These are phyloP conservation scores for Aechmea fasciata DNA, from an alignment of 176 grass and related monocot species.

Conservation along the genomic window DNA sequence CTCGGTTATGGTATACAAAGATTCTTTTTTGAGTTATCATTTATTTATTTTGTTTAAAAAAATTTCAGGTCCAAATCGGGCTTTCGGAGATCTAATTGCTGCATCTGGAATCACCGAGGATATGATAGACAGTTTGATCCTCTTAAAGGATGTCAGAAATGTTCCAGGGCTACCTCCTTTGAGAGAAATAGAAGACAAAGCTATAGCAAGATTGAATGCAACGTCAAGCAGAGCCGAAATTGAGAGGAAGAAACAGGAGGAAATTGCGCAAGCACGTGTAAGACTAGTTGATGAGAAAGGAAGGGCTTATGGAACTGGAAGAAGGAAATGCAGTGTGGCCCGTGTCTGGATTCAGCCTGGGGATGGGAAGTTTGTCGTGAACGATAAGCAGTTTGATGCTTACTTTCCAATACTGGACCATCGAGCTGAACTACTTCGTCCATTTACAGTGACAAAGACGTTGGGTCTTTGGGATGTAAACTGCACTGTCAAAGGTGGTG, in stretches of 20 bases:
- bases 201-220: constrained; percentile 52
- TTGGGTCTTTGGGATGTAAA: constrained; percentile 64
- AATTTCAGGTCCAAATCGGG: constrained; percentile 63
- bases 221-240: constrained; percentile 71
- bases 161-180: constrained; percentile 66
- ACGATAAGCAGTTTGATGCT: constrained; percentile 82
- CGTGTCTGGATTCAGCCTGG: constrained; percentile 86
- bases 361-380: constrained; percentile 80
- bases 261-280: constrained; percentile 64
- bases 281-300: constrained; percentile 84
- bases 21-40: background rate
- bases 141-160: constrained; percentile 65
- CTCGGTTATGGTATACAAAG: background rate
- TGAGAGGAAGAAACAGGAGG: constrained; percentile 61
- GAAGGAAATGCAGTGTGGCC: constrained; percentile 84
- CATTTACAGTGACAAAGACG: constrained; percentile 75
- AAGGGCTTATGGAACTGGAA: constrained; percentile 92
- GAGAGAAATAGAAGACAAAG: constrained; percentile 69
- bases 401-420: constrained; percentile 93
- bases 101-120: constrained; percentile 69
- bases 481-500: constrained; percentile 90
- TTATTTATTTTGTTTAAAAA: background rate
- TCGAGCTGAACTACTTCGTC: constrained; percentile 76
- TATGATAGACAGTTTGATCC: constrained; percentile 94
- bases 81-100: constrained; percentile 76